These are phyloP conservation scores for Pythium plurisporium DNA, from an alignment of 352 stramenopile species.

Conservation along the genomic window DNA sequence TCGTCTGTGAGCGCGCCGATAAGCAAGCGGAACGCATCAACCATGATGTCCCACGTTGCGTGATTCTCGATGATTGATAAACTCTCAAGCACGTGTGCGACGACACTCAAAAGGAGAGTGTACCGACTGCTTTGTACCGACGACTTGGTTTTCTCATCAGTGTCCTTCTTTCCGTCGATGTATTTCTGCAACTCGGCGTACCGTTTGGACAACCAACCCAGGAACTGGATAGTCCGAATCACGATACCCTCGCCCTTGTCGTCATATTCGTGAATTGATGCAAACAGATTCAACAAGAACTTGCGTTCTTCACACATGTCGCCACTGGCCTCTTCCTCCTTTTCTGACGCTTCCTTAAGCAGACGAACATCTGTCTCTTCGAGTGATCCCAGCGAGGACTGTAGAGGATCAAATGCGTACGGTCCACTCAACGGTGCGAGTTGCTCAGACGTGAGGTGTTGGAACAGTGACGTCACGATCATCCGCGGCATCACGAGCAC, in stretches of 20 bases:
- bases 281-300: constrained; percentile 81
- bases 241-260: constrained; percentile 86
- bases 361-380: constrained; percentile 51
- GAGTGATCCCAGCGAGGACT: constrained; percentile 15
- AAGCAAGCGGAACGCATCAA: constrained; percentile 75
- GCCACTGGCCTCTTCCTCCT: constrained; percentile 56
- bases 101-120: constrained; percentile 65
- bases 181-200: constrained; percentile 61
- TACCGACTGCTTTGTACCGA: constrained; percentile 33
- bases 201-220: constrained; percentile 72
- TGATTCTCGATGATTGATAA: constrained; percentile 89
- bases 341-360: constrained; percentile 46
- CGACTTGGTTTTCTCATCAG: constrained; percentile 6
- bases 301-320: constrained; percentile 77
- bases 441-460: constrained; percentile 70
- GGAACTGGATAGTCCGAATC: constrained; percentile 78
- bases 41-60: constrained; percentile 86
- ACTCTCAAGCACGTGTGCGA: constrained; percentile 80
- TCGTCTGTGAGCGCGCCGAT: constrained; percentile 51
- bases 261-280: constrained; percentile 81
- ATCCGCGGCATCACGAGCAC: constrained; percentile 68
- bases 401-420: constrained; percentile 34
- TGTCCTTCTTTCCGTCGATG: constrained; percentile 22
- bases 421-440: constrained; percentile 19
- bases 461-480: constrained; percentile 58